Evolutionary conservation across 139 green algal genomes (phyloP).

Genomic region (Chlamydomonas schloesseri): DNA sequence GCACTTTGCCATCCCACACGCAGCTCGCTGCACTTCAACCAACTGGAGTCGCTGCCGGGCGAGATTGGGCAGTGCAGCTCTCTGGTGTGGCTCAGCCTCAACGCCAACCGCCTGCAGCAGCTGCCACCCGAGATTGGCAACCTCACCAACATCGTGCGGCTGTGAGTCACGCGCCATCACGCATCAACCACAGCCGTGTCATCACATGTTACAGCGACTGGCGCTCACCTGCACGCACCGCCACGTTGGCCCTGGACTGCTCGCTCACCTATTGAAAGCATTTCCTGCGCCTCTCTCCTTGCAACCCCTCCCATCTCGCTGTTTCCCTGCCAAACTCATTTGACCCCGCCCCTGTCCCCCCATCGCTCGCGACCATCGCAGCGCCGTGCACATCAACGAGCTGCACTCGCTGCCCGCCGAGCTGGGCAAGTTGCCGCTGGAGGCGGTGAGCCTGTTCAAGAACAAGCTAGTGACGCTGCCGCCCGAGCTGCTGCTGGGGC

Average conservation of each 20-base stretch:
- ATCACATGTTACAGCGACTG: too few species aligned
- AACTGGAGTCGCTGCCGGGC: slow-evolving; percentile 52
- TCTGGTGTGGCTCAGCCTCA: slow-evolving; percentile 57
- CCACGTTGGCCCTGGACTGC: too few species aligned
- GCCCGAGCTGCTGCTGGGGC: not conserved
- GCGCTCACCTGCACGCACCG: too few species aligned
- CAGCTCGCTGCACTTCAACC: slow-evolving; percentile 62
- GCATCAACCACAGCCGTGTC: too few species aligned
- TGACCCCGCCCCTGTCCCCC: not conserved
- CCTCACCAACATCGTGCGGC: slow-evolving; percentile 38
- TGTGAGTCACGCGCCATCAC: too few species aligned
- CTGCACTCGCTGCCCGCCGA: slow-evolving; percentile 45
- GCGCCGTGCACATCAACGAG: slow-evolving; percentile 55
- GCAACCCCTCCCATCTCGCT: too few species aligned
- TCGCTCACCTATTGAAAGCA: too few species aligned
- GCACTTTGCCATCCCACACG: too few species aligned
- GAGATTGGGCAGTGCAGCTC: slow-evolving; percentile 42
- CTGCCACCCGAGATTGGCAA: slow-evolving; percentile 49
- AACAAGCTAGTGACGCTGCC: not conserved
- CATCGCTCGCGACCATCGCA: not conserved
- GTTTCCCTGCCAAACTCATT: too few species aligned
- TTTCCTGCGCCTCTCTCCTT: too few species aligned
- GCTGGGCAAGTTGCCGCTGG: slow-evolving; percentile 48
- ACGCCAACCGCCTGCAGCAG: slow-evolving; percentile 51
- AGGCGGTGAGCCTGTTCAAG: slow-evolving; percentile 27